phyloP scores from a whole-genome alignment of 2,329 filamentous ascomycete species.

The Raffaelea albimanens region DNA sequence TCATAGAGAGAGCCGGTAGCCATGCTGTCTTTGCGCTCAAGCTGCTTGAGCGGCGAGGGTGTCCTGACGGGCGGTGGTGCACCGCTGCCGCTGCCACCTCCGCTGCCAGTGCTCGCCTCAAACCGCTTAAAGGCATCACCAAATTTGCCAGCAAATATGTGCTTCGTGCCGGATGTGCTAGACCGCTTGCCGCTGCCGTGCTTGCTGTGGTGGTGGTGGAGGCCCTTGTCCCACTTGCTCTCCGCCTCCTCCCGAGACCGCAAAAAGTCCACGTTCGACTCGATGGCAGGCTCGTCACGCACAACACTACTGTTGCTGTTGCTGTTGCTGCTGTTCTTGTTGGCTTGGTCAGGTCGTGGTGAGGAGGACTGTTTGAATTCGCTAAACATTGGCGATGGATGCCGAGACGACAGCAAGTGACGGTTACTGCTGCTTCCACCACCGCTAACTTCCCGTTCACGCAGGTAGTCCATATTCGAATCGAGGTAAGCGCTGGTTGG shows the following conservation, averaged over 20 bases:
- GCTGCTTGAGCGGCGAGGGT: slow-evolving; percentile 39
- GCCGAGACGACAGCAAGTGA: slow-evolving; percentile 25
- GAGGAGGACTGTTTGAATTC: slow-evolving; percentile 36
- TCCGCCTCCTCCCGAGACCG: slow-evolving; percentile 58
- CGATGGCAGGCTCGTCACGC: not conserved
- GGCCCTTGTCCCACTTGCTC: slow-evolving; percentile 41
- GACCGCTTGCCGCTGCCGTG: slow-evolving; percentile 64
- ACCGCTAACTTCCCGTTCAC: slow-evolving; percentile 52
- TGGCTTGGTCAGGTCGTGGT: slow-evolving; percentile 22
- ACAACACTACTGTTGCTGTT: not conserved
- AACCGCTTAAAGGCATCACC: slow-evolving; percentile 91
- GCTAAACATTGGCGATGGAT: slow-evolving; percentile 21
- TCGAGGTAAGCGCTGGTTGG: slow-evolving; percentile 78
- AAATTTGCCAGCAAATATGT: slow-evolving; percentile 77
- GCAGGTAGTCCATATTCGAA: slow-evolving; percentile 71
- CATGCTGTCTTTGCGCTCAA: slow-evolving; percentile 42
- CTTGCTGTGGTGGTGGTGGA: slow-evolving; percentile 49
- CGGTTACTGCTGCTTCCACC: slow-evolving; percentile 30
- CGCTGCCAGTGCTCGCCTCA: slow-evolving; percentile 36
- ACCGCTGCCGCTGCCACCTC: slow-evolving; percentile 28
- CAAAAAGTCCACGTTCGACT: slow-evolving; percentile 57
- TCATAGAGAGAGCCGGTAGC: slow-evolving; percentile 57
- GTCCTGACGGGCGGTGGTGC: slow-evolving; percentile 21
- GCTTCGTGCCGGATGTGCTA: slow-evolving; percentile 57
- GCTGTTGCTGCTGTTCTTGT: slow-evolving; percentile 41